Base-by-base conservation (phyloP, 2,329 filamentous ascomycete species). In the Stachybotrys echinatus region DNA sequence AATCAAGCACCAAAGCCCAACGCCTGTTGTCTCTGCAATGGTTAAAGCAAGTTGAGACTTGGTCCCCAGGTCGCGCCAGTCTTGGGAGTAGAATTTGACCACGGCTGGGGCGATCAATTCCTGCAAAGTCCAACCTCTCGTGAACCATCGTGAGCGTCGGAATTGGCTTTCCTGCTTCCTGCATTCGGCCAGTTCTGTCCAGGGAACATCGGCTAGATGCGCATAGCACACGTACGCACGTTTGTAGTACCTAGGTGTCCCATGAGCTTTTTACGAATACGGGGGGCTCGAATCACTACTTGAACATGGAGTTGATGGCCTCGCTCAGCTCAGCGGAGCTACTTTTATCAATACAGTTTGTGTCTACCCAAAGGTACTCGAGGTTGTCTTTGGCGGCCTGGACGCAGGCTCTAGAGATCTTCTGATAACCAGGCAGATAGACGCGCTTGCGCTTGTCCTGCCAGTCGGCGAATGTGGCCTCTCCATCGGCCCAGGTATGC, bases 321-420 rank as follows among this genome's bases (percentile, higher is more conserved):
- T 57, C 55, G 20, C 38, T 46, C 14, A 52, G 50, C 45, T 57
- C 53, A 12, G 53, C 43, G 14, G 49, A 52, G 27, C 50, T 55
- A 3, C 49, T 44, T 27, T 57, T 55, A 37, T 57, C 51, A 45
- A 57, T 55, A 27, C 53, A 54, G 50, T 53, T 55, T 4, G 51
- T 55, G 42, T 56, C 54, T 3, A 50, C 49, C 54, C 54, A 56
- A 8, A 51, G 37, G 37, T 55, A 55, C 21, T 53, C 27, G n/a
- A 55, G 42, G 17, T 43, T 48, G 43, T 55, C 53, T 6, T 48
- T 47, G 2, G 22, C 10, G 14, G 54, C 53, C 38, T 52, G 49
- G 10, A 43, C 42, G 7, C 43, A 50, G 38, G 47, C 47, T 43
- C 3, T 23, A 18, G 22, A 18, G 23, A 55, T 52, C 42, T 56